These are phyloP conservation scores for Populus hybrid DNA, from an alignment of 441 rosid genomes.

Conservation along the genomic window DNA sequence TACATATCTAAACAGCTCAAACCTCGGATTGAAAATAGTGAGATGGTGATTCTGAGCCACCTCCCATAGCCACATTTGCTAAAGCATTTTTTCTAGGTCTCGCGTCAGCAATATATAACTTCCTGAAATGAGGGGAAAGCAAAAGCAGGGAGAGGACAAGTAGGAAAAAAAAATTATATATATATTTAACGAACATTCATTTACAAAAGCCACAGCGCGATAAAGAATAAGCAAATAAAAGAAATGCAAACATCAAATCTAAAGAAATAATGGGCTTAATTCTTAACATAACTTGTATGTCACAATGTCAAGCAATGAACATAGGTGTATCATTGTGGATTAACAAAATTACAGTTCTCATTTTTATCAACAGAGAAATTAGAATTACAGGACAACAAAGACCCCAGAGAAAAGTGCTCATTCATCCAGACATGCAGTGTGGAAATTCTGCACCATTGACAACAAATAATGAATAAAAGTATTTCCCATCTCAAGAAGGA, in stretches of 20 bases:
- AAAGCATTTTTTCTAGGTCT: constrained; percentile 98
- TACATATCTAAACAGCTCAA: constrained; percentile 23
- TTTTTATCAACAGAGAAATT: neutral
- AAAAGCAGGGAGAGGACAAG: neutral
- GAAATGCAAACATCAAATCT: neutral
- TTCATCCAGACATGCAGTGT: neutral
- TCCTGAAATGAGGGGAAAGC: neutral
- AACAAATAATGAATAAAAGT: neutral
- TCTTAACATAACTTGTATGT: neutral
- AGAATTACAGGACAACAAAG: neutral
- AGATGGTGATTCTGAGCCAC: constrained; percentile 98
- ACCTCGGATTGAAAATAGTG: constrained; percentile 97
- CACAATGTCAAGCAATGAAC: neutral
- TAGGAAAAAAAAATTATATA: no score
- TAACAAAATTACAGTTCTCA: neutral
- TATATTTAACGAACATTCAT: neutral
- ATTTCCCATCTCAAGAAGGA: neutral
- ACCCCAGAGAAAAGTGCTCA: neutral
- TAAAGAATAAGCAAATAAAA: neutral
- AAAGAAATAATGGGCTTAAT: neutral
- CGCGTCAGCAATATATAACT: constrained; percentile 83
- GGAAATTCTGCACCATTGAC: neutral
- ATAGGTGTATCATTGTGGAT: neutral
- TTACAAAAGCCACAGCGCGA: neutral
- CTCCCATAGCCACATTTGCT: constrained; percentile 99